These are phyloP conservation scores for Periconia macrospinosa DNA, from an alignment of 2,329 filamentous ascomycete genomes.

Conservation along the genomic window DNA sequence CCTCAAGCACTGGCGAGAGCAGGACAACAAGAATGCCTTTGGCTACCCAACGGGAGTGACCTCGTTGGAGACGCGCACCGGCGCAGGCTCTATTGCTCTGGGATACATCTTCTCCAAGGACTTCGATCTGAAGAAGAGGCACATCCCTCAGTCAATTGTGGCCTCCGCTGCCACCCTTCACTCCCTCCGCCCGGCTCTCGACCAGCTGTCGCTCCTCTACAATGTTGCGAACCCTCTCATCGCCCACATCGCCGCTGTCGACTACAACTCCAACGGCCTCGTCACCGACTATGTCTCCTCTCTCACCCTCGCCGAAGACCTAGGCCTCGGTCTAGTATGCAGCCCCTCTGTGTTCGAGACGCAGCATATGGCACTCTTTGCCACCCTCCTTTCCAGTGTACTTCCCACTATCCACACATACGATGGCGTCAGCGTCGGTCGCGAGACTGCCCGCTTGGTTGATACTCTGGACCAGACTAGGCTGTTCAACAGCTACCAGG, in stretches of 20 bases:
- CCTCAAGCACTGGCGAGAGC: conserved; percentile 73
- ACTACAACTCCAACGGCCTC: conserved; percentile 76
- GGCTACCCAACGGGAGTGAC: conserved; percentile 78
- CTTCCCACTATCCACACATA: conserved; percentile 86
- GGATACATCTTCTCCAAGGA: conserved; percentile 98
- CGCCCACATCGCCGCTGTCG: conserved; percentile 86
- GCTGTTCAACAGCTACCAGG: conserved; percentile 69
- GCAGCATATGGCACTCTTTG: conserved; percentile 93
- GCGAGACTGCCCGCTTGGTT: conserved; percentile 80
- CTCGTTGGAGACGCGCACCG: conserved; percentile 81
- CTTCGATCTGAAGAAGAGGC: conserved; percentile 87
- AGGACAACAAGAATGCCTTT: conserved; percentile 75
- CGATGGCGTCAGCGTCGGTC: conserved; percentile 79
- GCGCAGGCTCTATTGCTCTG: conserved; percentile 86
- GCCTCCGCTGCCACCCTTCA: conserved; percentile 82
- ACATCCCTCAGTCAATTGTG: conserved; percentile 87
- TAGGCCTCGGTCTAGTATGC: conserved; percentile 82
- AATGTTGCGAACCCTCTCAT: conserved; percentile 90
- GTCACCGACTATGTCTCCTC: conserved; percentile 86
- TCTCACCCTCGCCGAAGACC: conserved; percentile 80
- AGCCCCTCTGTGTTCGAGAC: conserved; percentile 87
- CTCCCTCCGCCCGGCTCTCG: conserved; percentile 78
- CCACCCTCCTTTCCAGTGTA: conserved; percentile 76
- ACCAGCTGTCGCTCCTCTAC: conserved; percentile 90
- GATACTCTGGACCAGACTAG: conserved; percentile 76